These are phyloP conservation scores for Moelleriella libera DNA, from an alignment of 2,329 filamentous ascomycete genomes.

Conservation along the genomic window DNA sequence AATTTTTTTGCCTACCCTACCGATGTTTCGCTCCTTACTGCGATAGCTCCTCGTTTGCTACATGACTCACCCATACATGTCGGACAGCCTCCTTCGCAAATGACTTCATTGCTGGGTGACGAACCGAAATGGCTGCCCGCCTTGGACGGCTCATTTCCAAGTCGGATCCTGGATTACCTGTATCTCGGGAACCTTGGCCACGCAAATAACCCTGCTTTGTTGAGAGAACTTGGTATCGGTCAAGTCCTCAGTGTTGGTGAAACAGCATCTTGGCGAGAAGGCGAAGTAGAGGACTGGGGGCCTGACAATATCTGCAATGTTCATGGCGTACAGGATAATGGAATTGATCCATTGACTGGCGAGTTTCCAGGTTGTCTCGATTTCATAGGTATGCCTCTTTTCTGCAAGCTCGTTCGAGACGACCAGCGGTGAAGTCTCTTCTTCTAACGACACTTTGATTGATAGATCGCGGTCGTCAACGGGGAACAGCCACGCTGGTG, in stretches of 20 bases:
- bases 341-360: constrained; percentile 77
- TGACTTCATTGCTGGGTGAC: constrained; percentile 35
- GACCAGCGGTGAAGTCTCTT: background rate
- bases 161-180: constrained; percentile 81
- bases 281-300: constrained; percentile 59
- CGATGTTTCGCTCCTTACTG: constrained; percentile 70
- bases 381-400: constrained; percentile 59
- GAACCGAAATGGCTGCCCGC: constrained; percentile 70
- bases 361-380: constrained; percentile 77
- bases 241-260: constrained; percentile 90
- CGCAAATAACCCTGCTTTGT: constrained; percentile 80
- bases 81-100: constrained; percentile 35
- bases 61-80: constrained; percentile 47
- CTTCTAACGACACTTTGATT: background rate
- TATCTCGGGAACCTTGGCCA: constrained; percentile 89
- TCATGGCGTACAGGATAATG: constrained; percentile 87
- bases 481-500: constrained; percentile 75
- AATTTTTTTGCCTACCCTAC: constrained; percentile 96
- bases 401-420: background rate
- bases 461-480: constrained; percentile 61
- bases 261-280: constrained; percentile 64
- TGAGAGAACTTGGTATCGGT: constrained; percentile 66
- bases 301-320: constrained; percentile 66
- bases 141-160: constrained; percentile 84
- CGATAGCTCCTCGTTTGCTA: constrained; percentile 63